Conservation (phyloP, 2,329 filamentous ascomycete genomes). For the Botrytis fabae region DNA sequence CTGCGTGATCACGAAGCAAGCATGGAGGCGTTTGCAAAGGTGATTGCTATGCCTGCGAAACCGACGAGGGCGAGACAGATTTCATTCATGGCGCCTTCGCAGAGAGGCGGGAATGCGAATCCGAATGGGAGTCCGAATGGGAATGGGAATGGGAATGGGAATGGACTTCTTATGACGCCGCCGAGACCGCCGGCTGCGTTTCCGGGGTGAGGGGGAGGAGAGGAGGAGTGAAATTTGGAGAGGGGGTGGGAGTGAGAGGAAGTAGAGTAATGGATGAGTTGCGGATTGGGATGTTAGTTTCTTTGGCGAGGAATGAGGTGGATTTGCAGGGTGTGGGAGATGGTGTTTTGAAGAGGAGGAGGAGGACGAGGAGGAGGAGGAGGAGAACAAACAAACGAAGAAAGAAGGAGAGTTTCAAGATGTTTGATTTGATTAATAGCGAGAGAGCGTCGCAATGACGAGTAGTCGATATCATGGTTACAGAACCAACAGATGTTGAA, state of each 20-base stretch:
- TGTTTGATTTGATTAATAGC: background rate
- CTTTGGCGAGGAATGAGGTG: background rate
- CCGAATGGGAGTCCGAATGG: background rate
- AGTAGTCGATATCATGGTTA: background rate
- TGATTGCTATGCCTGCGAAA: slow-evolving; percentile 40
- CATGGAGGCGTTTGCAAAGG: slow-evolving; percentile 39
- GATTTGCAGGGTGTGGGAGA: background rate
- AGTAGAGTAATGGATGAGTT: background rate
- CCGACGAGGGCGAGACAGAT: slow-evolving; percentile 33
- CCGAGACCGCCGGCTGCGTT: background rate
- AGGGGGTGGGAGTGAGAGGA: background rate
- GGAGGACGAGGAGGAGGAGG: background rate
- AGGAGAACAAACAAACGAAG: background rate
- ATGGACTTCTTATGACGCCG: background rate
- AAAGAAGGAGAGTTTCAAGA: background rate
- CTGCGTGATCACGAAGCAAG: slow-evolving; percentile 37
- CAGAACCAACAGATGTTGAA: too few species aligned
- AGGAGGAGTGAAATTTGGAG: background rate
- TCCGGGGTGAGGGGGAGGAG: background rate
- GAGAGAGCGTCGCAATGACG: background rate
- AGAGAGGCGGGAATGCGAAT: background rate
- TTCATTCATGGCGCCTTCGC: slow-evolving; percentile 31
- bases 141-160: background rate
- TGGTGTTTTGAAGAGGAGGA: background rate
- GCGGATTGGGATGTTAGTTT: too few species aligned